These are phyloP conservation scores for Penicillium brevicompactum DNA, from an alignment of 2,329 filamentous ascomycete species.

Conservation along the genomic window DNA sequence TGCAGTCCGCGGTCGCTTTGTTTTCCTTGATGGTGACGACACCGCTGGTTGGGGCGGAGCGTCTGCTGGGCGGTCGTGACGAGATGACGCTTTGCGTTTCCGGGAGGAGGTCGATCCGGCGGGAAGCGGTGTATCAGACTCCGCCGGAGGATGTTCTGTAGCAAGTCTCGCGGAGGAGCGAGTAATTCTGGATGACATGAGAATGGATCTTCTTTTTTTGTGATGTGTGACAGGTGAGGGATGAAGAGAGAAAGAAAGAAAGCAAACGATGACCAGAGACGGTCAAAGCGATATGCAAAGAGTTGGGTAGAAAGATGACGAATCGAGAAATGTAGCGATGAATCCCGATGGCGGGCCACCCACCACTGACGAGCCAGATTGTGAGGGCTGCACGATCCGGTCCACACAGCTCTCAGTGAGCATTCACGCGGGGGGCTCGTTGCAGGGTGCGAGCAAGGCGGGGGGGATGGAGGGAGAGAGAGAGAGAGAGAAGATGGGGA, in stretches of 20 bases:
- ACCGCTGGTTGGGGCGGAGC: conserved; percentile 35
- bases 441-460: background rate
- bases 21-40: conserved; percentile 54
- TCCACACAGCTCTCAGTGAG: background rate
- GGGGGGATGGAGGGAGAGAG: background rate
- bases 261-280: conserved; percentile 2
- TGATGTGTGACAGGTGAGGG: conserved; percentile 6
- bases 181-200: conserved; percentile 97
- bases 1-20: conserved; percentile 71
- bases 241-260: conserved; percentile 7
- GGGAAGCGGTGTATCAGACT: conserved; percentile 41
- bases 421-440: background rate
- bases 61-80: conserved; percentile 49
- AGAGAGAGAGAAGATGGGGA: conserved; percentile 23
- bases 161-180: conserved; percentile 91
- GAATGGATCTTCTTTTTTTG: conserved; percentile 52
- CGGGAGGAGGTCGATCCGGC: conserved; percentile 56
- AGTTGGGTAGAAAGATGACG: conserved; percentile 13
- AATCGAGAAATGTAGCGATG: conserved; percentile 1
- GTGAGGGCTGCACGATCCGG: background rate
- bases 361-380: background rate
- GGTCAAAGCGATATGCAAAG: conserved; percentile 7
- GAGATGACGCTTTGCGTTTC: conserved; percentile 74
- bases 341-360: background rate
- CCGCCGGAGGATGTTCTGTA: conserved; percentile 58